phyloP scores from a whole-genome alignment of 345 rosid species.

The Syzygium aqueum region DNA sequence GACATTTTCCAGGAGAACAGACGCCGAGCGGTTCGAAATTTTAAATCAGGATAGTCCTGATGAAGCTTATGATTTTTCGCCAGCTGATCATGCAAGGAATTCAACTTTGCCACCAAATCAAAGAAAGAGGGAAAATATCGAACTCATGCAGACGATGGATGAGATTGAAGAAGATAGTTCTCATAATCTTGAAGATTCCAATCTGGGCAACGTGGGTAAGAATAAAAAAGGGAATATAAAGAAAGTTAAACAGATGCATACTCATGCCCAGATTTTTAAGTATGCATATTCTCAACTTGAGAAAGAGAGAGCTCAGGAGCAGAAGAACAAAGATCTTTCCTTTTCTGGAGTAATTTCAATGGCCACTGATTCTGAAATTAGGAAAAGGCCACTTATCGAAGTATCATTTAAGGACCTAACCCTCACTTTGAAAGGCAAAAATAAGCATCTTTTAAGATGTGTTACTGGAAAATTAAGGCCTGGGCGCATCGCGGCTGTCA shows the following conservation, averaged over 20 bases:
- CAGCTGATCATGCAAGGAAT: conserved; percentile 16
- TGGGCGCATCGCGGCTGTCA: conserved; percentile 80
- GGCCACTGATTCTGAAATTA: conserved; percentile 50
- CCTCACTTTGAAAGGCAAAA: conserved; percentile 64
- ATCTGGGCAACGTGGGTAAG: conserved; percentile 11
- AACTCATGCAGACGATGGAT: conserved; percentile 14
- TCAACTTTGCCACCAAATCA: conserved; percentile 18
- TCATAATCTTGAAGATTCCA: conserved; percentile 17
- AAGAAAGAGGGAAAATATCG: conserved; percentile 25
- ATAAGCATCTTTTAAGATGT: conserved; percentile 62
- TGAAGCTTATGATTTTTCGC: conserved; percentile 22
- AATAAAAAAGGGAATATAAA: conserved; percentile 20
- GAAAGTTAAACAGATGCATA: conserved; percentile 32
- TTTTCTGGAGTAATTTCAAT: conserved; percentile 64
- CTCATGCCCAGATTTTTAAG: conserved; percentile 66
- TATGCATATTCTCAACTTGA: conserved; percentile 75
- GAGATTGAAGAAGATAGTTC: conserved; percentile 35
- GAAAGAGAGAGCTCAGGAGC: conserved; percentile 63
- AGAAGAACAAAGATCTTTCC: conserved; percentile 43
- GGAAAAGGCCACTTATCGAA: conserved; percentile 69
- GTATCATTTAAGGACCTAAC: conserved; percentile 66
- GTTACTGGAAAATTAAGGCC: conserved; percentile 80
- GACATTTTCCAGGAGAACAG: conserved; percentile 47
- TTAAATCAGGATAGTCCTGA: conserved; percentile 27
- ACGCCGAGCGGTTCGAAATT: conserved; percentile 29